These are phyloP conservation scores for Cochlearia excelsa DNA, from an alignment of 345 rosid species.

Conservation along the genomic window DNA sequence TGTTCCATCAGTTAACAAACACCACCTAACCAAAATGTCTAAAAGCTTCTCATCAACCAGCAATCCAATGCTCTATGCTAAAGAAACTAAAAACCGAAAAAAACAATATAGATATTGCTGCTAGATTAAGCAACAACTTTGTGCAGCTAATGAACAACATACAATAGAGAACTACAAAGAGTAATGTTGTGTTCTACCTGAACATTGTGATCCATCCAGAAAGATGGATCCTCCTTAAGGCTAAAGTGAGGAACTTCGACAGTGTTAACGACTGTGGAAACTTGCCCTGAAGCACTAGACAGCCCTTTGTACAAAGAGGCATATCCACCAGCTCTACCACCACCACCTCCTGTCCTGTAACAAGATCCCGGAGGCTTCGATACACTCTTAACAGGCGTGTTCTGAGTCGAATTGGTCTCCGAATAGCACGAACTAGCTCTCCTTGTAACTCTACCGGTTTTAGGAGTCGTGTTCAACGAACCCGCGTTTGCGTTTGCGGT, in stretches of 20 bases:
- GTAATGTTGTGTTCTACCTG: constrained; percentile 49
- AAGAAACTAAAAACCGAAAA: background rate
- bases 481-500: constrained; percentile 21
- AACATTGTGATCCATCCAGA: constrained; percentile 98
- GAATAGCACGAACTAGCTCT: constrained; percentile 28
- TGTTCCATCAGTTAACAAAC: background rate
- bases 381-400: constrained; percentile 85
- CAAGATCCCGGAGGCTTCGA: constrained; percentile 74
- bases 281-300: constrained; percentile 48
- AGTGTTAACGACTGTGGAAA: constrained; percentile 50
- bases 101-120: background rate
- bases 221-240: constrained; percentile 86
- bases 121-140: constrained; percentile 7
- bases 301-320: constrained; percentile 74
- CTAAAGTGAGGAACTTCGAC: constrained; percentile 93
- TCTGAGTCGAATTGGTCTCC: constrained; percentile 62
- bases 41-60: background rate
- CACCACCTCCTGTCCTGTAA: constrained; percentile 52
- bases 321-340: constrained; percentile 51
- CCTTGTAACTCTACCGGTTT: constrained; percentile 36
- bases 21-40: background rate
- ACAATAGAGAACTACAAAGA: background rate
- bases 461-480: constrained; percentile 51
- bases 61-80: background rate
- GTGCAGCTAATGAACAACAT: constrained; percentile 17